Base-by-base conservation (phyloP, 768 basidiomycete genomes). In the Pisolithus orientalis region DNA sequence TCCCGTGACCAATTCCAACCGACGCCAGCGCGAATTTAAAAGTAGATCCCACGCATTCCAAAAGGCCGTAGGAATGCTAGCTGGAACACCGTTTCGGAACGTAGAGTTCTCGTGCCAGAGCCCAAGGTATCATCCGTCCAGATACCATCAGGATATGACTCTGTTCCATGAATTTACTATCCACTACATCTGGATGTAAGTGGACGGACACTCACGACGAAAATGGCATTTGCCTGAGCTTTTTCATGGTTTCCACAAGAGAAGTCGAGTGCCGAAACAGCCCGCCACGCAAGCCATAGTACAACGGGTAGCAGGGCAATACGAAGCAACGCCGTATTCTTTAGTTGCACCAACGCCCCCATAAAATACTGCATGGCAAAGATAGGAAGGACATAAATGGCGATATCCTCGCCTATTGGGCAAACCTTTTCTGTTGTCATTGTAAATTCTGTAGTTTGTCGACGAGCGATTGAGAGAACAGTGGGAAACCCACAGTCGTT, bases 261-360 rank as follows among this genome's bases (percentile, higher is more conserved):
- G 51, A 58, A 5, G 17, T 68, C 65, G 5, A 67, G 49, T 1
- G 50, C 45, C 1, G 50, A 43, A 5, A 68, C 65, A 5, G 74
- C 75, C 13, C 74, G 71, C 59, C 75, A 80, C 13, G 75, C 63
- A 0, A 67, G 56, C 68, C 72, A 77, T 5, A 79, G 51, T 4
- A 75, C 67, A 43, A 78, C 51, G 4, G 80, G 79, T 4, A 83
- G 64, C 7, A 83, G 49, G 4, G 76, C 75, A 48, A 80, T 52
- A 17, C 82, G 78, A 51, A 77, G 62, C 3, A 62, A 53, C 2
- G 48, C 51, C n/a, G 52, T 74, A 62, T 13, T 79, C 75, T 49
- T 69, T 61, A 75, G 63, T 31, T 79, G 68, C 17, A 82, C 79
- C 32, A 84, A 72, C n/a, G 80, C 65, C 7, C 79, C 82, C 45